Conservation (phyloP, 768 basidiomycete species). For the Gymnopilus dilepis region DNA sequence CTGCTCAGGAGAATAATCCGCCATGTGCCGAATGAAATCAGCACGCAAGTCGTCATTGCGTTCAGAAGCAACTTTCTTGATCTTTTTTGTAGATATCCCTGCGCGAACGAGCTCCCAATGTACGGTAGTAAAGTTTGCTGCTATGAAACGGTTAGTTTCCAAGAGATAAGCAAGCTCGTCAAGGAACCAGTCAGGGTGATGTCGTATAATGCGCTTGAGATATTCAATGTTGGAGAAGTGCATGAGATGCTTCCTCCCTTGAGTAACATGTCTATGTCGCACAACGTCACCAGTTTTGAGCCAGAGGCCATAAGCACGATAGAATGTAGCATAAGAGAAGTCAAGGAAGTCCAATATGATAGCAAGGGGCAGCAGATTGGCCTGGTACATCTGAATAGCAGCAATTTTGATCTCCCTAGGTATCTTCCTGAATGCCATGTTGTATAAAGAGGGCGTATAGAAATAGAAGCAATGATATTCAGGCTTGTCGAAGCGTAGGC, state of each 20-base stretch:
- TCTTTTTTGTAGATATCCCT: slow-evolving; percentile 34
- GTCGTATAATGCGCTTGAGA: slow-evolving; percentile 26
- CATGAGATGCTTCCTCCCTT: slow-evolving; percentile 20
- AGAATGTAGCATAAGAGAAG: slow-evolving; percentile 29
- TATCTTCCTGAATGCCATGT: slow-evolving; percentile 18
- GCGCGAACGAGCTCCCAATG: slow-evolving; percentile 32
- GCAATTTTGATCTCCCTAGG: slow-evolving; percentile 28
- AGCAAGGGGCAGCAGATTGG: slow-evolving; percentile 21
- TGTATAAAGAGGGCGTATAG: too few relatives aligned
- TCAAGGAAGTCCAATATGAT: slow-evolving; percentile 29
- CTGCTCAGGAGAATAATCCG: slow-evolving; percentile 35
- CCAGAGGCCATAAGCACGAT: slow-evolving; percentile 29
- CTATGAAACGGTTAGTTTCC: slow-evolving; percentile 35
- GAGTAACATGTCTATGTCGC: slow-evolving; percentile 2
- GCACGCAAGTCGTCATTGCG: slow-evolving; percentile 29
- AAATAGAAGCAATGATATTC: too few relatives aligned
- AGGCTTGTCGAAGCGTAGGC: too few relatives aligned
- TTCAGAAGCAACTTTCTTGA: slow-evolving; percentile 38
- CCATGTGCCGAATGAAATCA: slow-evolving; percentile 33
- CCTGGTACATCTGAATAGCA: slow-evolving; percentile 28
- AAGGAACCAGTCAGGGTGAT: slow-evolving; percentile 37
- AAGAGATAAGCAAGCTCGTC: slow-evolving; percentile 37
- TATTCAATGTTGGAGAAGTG: slow-evolving; percentile 30
- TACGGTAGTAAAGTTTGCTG: slow-evolving; percentile 39
- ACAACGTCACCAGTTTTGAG: slow-evolving; percentile 34